Base-by-base conservation (phyloP, 805 yeast species). In the Danielia oregonensis region DNA sequence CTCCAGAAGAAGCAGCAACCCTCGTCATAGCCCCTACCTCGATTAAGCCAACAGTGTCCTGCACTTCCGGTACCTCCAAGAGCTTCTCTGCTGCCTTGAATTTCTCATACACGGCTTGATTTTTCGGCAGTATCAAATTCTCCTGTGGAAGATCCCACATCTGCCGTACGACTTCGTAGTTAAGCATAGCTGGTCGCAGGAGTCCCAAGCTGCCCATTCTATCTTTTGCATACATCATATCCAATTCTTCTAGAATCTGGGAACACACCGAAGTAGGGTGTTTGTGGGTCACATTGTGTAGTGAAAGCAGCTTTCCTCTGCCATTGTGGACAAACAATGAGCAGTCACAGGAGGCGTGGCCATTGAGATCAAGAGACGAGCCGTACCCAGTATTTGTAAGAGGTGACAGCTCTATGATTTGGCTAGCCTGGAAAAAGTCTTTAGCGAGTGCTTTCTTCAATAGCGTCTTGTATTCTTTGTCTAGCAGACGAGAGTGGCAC, bases 351-450 rank as follows among this genome's bases (percentile, higher is more conserved):
- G 61, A 63, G 1, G 72, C 74, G 4, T 54, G 31, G 1, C 77
- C 74, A 5, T 49, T 34, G 6, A 55, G 38, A 26, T 68, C 65
- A 24, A 73, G 44, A 0, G 71, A 63, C 1, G 77, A 63, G 0
- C 79, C 78, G 39, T 44, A 55, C 2, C 78, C 80, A 3, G 78
- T 71, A 43, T 74, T 74, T 5, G 79, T 73, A 28, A 66, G 51
- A 2, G 51, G 41, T 3, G 67, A 57, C 10, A 32, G 36, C 47
- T 74, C 79, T n/a, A 67, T 35, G 3, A 54, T 32, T 13, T 38
- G 32, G 22, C 59, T 37, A 2, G 54, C 48, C 6, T 33, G 38
- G 4, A 43, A 8, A 5, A 55, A 30, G 2, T 33, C 25, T 7
- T 25, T n/a, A 4, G 26, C 32, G 4, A 65, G 40, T 3, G 68